phyloP scores from a whole-genome alignment of 768 basidiomycete genomes.

The Tylopilus rubrobrunneus region DNA sequence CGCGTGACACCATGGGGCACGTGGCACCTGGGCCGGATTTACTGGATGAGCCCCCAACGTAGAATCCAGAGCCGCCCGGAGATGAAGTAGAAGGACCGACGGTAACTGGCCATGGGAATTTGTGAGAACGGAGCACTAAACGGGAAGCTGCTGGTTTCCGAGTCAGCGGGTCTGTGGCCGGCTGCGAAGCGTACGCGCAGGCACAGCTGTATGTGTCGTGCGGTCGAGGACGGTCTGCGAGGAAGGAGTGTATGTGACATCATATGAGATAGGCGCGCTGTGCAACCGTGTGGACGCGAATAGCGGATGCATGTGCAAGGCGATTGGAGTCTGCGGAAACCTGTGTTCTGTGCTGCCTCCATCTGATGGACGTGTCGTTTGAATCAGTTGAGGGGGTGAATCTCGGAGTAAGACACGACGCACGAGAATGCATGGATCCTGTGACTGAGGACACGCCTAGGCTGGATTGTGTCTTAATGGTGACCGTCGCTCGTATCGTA shows the following conservation, averaged over 20 bases:
- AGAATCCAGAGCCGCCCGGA: slow-evolving; percentile 25
- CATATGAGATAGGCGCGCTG: slow-evolving; percentile 60
- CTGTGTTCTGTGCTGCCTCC: slow-evolving; percentile 23
- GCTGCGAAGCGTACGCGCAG: slow-evolving; percentile 50
- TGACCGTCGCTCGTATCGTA: slow-evolving; percentile 40
- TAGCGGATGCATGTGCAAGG: slow-evolving; percentile 60
- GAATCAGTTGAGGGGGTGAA: slow-evolving; percentile 5
- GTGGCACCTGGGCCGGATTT: too few species aligned
- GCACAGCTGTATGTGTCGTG: slow-evolving; percentile 50
- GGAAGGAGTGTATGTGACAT: slow-evolving; percentile 54
- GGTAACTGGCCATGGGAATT: slow-evolving; percentile 59
- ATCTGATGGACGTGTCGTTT: slow-evolving; percentile 7
- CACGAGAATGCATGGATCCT: slow-evolving; percentile 40
- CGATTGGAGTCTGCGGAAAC: slow-evolving; percentile 25
- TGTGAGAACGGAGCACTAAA: slow-evolving; percentile 51
- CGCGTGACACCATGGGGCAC: too few species aligned
- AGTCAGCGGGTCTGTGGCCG: slow-evolving; percentile 63
- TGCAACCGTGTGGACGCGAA: slow-evolving; percentile 54
- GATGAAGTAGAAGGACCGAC: slow-evolving; percentile 37
- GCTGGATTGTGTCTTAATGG: slow-evolving; percentile 44
- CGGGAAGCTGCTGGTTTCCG: slow-evolving; percentile 37
- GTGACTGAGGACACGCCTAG: slow-evolving; percentile 41
- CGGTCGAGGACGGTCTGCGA: slow-evolving; percentile 55
- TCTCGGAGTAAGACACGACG: slow-evolving; percentile 17
- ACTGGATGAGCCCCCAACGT: slow-evolving; percentile 22